Base-by-base conservation (phyloP, 2,329 filamentous ascomycete genomes). In the Fragosphaeria purpurea region DNA sequence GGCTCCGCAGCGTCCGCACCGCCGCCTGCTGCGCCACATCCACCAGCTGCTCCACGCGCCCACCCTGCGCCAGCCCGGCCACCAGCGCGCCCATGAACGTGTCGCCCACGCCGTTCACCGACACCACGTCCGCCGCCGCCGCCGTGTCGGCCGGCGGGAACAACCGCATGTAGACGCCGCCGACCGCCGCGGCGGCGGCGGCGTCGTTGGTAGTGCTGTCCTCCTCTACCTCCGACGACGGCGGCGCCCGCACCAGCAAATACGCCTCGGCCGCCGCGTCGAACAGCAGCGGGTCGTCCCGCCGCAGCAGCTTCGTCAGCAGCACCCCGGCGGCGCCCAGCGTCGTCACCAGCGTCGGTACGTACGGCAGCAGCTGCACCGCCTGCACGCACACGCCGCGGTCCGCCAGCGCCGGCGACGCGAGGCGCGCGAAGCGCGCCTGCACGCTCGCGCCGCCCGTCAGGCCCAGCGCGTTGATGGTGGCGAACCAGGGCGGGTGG, bases 51-150 rank as follows among this genome's bases (percentile, higher is more conserved):
- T 81, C 67, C 53, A 78, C 63, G 53, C 68, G 68, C 4, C 73
- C 75, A 0, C 76, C 76, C 59, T 74, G 77, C 0, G 82, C 82
- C 57, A 97, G 64, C 0, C 86, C 88, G 1, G 88, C 85, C n/a
- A 95, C 71, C 50, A 96, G 59, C 11, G 89, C 85, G 0, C 91
- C 93, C 7, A 94, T 72, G 64, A 97, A 90, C 0, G 93, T 96
- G 67, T 98, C 93, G 0, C 93, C 93, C 2, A 88, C 89, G 0
- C 91, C 93, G 63, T 97, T 97, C 8, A 97, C 91, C 44, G 88
- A 95, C 1, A 91, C 81, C 1, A 95, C 74, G 32, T 93, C 80
- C 31, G 76, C 68, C 8, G 44, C 47, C 22, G 76, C 68, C 0
- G 95, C 74, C 12, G 71, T 68, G 62, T 86, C 81, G 1, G 77